A percentile compares a stretch with the other conserved stretches of the same genome.
Evolutionary conservation across 2,329 filamentous ascomycete genomes (phyloP).

Genomic region (Dactylellina drechsleri): DNA sequence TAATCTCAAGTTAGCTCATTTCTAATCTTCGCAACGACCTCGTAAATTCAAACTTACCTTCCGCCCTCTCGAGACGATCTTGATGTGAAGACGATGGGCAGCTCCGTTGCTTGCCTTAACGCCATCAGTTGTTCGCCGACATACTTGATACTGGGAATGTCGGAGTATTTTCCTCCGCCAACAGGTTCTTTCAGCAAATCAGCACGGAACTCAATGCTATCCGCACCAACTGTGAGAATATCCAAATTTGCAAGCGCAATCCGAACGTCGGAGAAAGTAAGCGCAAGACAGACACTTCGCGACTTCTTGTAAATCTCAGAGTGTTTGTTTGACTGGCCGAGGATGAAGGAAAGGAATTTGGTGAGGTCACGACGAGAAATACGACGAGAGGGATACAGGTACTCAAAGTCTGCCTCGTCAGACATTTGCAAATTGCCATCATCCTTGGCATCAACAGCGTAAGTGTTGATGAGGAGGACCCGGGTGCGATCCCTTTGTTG

Average conservation of each 20-base stretch:
- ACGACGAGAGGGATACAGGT: slow-evolving; percentile 78
- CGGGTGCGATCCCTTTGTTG: slow-evolving; percentile 69
- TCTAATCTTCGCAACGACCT: not conserved
- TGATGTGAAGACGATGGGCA: slow-evolving; percentile 91
- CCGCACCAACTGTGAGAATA: slow-evolving; percentile 85
- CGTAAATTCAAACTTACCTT: slow-evolving; percentile 19
- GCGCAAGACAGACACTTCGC: slow-evolving; percentile 85
- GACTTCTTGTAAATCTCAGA: slow-evolving; percentile 79
- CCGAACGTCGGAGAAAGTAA: slow-evolving; percentile 85
- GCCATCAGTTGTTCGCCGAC: slow-evolving; percentile 88
- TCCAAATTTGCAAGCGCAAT: slow-evolving; percentile 85
- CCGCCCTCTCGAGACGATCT: slow-evolving; percentile 75
- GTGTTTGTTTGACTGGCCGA: slow-evolving; percentile 82
- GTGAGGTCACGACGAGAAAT: slow-evolving; percentile 80
- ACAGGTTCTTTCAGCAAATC: slow-evolving; percentile 76
- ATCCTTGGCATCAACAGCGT: slow-evolving; percentile 77
- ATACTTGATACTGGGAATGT: slow-evolving; percentile 81
- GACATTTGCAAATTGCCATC: slow-evolving; percentile 68
- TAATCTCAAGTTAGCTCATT: not conserved
- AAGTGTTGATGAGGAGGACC: slow-evolving; percentile 77
- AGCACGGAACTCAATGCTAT: slow-evolving; percentile 85
- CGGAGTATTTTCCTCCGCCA: slow-evolving; percentile 69
- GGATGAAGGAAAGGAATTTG: slow-evolving; percentile 79
- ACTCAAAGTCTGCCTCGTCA: slow-evolving; percentile 81
- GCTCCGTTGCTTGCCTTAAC: slow-evolving; percentile 80